Evolutionary conservation across 257 asterid species (phyloP).

Genomic region (Fraxinus pennsylvanica): DNA sequence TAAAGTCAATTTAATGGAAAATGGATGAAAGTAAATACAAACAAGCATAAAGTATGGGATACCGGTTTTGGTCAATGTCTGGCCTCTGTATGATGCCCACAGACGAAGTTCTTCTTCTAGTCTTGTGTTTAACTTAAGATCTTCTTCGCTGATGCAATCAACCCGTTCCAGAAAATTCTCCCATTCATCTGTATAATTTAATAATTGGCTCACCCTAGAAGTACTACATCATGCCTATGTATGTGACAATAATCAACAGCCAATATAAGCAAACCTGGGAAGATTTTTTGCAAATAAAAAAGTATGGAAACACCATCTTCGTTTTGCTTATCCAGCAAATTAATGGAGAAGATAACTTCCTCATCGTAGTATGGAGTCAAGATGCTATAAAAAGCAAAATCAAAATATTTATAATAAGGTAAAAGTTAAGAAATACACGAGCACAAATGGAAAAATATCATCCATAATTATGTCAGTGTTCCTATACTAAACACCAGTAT

Average conservation of each 20-base stretch:
- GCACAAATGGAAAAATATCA: conserved; percentile 6
- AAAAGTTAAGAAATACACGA: neutral
- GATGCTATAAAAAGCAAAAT: conserved; percentile 48
- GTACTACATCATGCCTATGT: conserved; percentile 11
- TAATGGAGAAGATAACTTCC: conserved; percentile 82
- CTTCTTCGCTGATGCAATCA: conserved; percentile 67
- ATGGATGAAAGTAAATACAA: neutral
- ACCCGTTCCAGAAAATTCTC: conserved; percentile 85
- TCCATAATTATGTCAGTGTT: conserved; percentile 12
- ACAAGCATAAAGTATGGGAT: conserved; percentile 7
- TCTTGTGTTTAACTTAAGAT: conserved; percentile 54
- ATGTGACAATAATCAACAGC: conserved; percentile 19
- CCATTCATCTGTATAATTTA: conserved; percentile 74
- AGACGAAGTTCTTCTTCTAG: conserved; percentile 86
- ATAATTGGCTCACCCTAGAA: conserved; percentile 22
- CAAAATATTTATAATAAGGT: neutral
- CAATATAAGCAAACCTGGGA: conserved; percentile 60
- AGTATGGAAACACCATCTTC: conserved; percentile 98
- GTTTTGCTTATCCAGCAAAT: conserved; percentile 70
- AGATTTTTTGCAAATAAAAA: conserved; percentile 87
- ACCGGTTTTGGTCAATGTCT: conserved; percentile 96
- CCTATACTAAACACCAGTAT: neutral
- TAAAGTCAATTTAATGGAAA: conserved; percentile 5
- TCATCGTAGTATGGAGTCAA: conserved; percentile 88
- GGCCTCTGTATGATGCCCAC: conserved; percentile 99